Evolutionary conservation across 2,329 filamentous ascomycete genomes (phyloP), one percentile per base, ranked within the genome.

Genomic region (Falciphora oryzae): DNA sequence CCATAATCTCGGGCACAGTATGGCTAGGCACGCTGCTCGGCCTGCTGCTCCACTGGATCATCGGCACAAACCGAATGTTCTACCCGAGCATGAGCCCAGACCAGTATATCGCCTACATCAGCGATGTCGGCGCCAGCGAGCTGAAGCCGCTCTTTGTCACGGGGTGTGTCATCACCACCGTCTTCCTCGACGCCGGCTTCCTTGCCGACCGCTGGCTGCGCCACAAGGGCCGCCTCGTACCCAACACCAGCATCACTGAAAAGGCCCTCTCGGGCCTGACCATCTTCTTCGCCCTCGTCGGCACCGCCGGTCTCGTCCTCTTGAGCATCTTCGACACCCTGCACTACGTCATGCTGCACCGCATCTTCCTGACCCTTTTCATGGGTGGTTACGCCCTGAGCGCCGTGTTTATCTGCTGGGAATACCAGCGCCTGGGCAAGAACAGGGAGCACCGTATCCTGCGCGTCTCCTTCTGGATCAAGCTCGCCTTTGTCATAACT

Each of bases 321-420:
- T 82, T 99, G 57, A 88, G 89, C 68, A 88, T 97, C 70, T 97
- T 96, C 75, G 92, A 98, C 75, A 95, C 92, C 0, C 76, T 83
- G n/a, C 79, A 81, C 64, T 85, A 97, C 74, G 81, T 82, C 1
- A 76, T 70, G 1, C 74, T 90, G 65, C 95, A 99, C 74, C 82
- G 92, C 71, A 80, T 86, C 2, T 96, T 96, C 77, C 78, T 99
- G 50, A 77, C 85, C 1, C 76, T 97, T 63, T 99, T 99, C 75
- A 92, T 97, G 74, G 87, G 76, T 18, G 95, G 92, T 44, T 98
- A 96, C 75, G 80, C 97, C 64, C 73, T 97, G 64, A 92, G 89
- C 5, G 93, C 94, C 65, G 83, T 97, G 69, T 94, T 93, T 76
- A 90, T 94, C 69, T 97, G 93, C 80, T 88, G 86, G 79, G 93